Base-by-base conservation (phyloP, 495 filamentous ascomycete species). In the Xylaria cubensis region DNA sequence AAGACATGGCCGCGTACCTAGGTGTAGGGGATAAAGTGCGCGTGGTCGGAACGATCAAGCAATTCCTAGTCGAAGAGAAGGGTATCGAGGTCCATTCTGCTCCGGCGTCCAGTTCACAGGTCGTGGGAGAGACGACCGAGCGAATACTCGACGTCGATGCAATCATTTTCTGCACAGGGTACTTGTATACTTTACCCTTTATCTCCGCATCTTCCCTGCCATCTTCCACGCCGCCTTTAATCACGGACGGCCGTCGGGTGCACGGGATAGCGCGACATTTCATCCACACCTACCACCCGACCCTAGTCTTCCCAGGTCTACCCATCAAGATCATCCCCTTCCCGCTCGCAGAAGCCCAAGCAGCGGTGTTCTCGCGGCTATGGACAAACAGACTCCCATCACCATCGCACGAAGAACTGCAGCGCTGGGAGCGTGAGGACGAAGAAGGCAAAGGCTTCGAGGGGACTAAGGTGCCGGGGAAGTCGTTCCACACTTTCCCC, bases 311-410 rank as follows among this genome's bases (percentile, higher is more conserved):
- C 73, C 85, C 92, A 0, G 91, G 87, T 0, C 82, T 98, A 26
- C 88, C 91, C 3, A 91, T 93, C 72, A 91, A 92, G 72, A 88
- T 97, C 13, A 90, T 97, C 32, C 95, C 95, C 3, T 97, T 97
- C 75, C 90, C 92, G 3, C 75, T 94, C 7, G 84, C 90, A 1
- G 93, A 97, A 77, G 88, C 86, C n/a, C 95, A 97, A 77, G 90
- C 89, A 4, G 90, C 93, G 12, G 85, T 92, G 3, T 86, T 97
- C 68, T 89, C 94, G 15, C 87, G 93, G 5, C 87, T 94, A 2
- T 97, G 90, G 89, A 88, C 92, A 0, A 88, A 89, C 39, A 81
- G 89, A 0, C 84, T 97, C 3, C 74, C 74, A 0, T 82, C 97
- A 10, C 95, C 95, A 0, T 73, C 86, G 0, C 74, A 72, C 15